phyloP scores from a whole-genome alignment of 495 filamentous ascomycete species.

The Lineolata rhizophorae region DNA sequence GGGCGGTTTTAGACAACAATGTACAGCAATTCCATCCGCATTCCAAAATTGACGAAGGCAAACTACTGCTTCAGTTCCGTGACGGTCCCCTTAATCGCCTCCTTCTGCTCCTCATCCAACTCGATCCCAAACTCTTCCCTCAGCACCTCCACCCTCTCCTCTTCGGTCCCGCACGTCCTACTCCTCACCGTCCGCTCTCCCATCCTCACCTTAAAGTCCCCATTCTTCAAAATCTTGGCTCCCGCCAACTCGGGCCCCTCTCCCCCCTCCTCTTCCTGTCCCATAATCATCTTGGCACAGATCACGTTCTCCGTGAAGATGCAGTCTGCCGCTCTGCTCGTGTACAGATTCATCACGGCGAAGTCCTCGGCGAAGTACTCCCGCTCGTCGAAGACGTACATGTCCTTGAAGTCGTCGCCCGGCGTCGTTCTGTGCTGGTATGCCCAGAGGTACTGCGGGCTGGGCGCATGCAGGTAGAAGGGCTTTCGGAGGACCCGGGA shows the following conservation, averaged over 20 bases:
- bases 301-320: conserved; percentile 29
- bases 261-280: conserved; percentile 8
- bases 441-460: conserved; percentile 36
- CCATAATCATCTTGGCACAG: conserved; percentile 33
- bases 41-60: too few species aligned
- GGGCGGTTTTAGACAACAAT: too few species aligned
- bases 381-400: conserved; percentile 36
- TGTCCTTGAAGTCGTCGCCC: conserved; percentile 27
- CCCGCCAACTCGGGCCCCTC: conserved; percentile 26
- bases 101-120: conserved; percentile 12
- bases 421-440: conserved; percentile 32
- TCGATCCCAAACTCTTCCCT: conserved; percentile 15
- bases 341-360: conserved; percentile 39
- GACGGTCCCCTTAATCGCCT: conserved; percentile 11
- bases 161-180: conserved; percentile 28
- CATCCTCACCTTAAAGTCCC: too few species aligned
- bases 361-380: conserved; percentile 43
- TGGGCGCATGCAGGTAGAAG: conserved; percentile 24
- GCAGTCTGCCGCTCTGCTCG: conserved; percentile 22
- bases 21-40: too few species aligned
- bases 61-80: too few species aligned
- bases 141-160: conserved; percentile 9
- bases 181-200: conserved; percentile 33
- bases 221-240: conserved; percentile 33
- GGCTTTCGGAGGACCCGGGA: conserved; percentile 10